Conservation (phyloP, 2,329 filamentous ascomycete species). For the Cladosporium sp. region DNA sequence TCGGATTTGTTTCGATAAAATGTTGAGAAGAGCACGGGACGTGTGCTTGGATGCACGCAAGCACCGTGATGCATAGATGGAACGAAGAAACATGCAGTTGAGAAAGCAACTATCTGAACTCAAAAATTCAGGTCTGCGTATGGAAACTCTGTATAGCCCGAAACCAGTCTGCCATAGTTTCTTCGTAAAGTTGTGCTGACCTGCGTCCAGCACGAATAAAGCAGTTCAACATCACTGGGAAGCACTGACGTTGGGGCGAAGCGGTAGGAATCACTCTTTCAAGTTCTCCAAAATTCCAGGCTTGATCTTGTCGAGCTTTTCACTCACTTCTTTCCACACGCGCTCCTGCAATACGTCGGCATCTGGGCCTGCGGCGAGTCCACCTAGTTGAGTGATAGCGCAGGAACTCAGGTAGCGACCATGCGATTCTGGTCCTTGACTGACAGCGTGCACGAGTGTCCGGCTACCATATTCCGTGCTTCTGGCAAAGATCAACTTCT, state of each 20-base stretch:
- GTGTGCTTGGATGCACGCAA: no score
- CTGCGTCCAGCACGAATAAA: no score
- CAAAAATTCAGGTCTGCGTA: no score
- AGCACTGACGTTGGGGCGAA: not conserved
- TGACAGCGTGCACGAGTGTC: slow-evolving; percentile 35
- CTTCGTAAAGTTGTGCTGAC: no score
- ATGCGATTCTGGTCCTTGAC: slow-evolving; percentile 6
- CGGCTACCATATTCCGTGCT: slow-evolving; percentile 37
- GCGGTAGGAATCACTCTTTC: not conserved
- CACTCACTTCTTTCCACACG: slow-evolving; percentile 38
- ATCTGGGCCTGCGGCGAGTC: slow-evolving; percentile 33
- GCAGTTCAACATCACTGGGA: not conserved
- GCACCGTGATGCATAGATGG: no score
- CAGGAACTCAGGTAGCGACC: slow-evolving; percentile 1
- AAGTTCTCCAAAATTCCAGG: slow-evolving; percentile 26
- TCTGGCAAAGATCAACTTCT: slow-evolving; percentile 28
- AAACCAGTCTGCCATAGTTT: no score
- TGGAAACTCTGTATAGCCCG: no score
- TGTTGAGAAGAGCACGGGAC: no score
- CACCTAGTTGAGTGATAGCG: slow-evolving; percentile 18
- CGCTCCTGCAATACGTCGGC: slow-evolving; percentile 32
- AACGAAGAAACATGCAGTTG: no score
- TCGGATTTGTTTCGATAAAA: no score
- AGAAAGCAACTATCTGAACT: no score
- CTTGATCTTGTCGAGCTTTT: slow-evolving; percentile 36